These are phyloP conservation scores for Hordeum vulgare DNA, from an alignment of 176 grass and related monocot genomes.

Conservation along the genomic window MorexV3_pseudomolecules_assembly NC_058522.1:494419793-494420292, in stretches of 20 bases:
- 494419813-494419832: not conserved
- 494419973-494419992: slow-evolving; percentile 9
- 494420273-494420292: slow-evolving; percentile 14
- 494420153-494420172: slow-evolving; percentile 10
- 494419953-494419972: not conserved
- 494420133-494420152: slow-evolving; percentile 18
- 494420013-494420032: slow-evolving; percentile 71
- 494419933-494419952: not conserved
- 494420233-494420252: slow-evolving; percentile 22
- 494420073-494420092: slow-evolving; percentile 38
- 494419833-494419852: not conserved
- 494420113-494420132: slow-evolving; percentile 30
- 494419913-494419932: not conserved
- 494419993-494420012: slow-evolving; percentile 87
- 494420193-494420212: slow-evolving; percentile 34
- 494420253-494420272: not conserved
- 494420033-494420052: slow-evolving; percentile 78
- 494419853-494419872: not conserved
- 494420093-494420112: slow-evolving; percentile 35
- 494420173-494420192: slow-evolving; percentile 17
- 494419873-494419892: not conserved
- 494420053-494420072: slow-evolving; percentile 78
- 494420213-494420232: slow-evolving; percentile 31
- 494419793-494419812: not conserved
- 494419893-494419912: not conserved